Evolutionary conservation across 2,329 filamentous ascomycete genomes (phyloP).

Genomic region (Alternaria rosae): DNA sequence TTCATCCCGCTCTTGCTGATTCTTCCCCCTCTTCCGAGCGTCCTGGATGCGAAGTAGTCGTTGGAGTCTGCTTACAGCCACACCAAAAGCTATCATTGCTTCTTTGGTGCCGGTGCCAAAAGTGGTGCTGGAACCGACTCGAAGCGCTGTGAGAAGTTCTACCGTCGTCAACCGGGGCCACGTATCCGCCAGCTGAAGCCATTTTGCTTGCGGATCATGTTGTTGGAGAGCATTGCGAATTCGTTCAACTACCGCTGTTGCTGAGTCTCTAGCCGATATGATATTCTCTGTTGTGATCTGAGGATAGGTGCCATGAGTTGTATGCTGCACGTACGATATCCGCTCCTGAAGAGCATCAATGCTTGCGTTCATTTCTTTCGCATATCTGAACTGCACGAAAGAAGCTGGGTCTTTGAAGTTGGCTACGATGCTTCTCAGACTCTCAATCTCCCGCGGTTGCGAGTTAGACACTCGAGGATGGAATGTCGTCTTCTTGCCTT

Average conservation of each 20-base stretch:
- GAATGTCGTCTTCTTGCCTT: neutral
- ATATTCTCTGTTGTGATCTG: slow-evolving; percentile 17
- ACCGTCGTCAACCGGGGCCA: slow-evolving; percentile 57
- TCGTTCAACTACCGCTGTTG: slow-evolving; percentile 4
- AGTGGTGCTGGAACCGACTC: slow-evolving; percentile 37
- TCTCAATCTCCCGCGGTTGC: slow-evolving; percentile 6
- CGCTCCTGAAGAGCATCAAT: slow-evolving; percentile 38
- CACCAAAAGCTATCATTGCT: slow-evolving; percentile 54
- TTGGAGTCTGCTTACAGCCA: slow-evolving; percentile 57
- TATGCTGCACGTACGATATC: neutral
- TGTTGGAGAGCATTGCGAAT: slow-evolving; percentile 14
- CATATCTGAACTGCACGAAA: slow-evolving; percentile 51
- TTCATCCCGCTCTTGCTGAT: slow-evolving; percentile 52
- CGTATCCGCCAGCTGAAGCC: slow-evolving; percentile 54
- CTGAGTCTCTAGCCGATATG: slow-evolving; percentile 23
- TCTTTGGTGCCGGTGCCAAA: slow-evolving; percentile 52
- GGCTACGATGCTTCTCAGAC: slow-evolving; percentile 23
- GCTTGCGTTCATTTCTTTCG: slow-evolving; percentile 47
- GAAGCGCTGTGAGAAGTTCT: slow-evolving; percentile 58
- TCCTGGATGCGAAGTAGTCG: slow-evolving; percentile 55
- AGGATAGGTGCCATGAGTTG: slow-evolving; percentile 1
- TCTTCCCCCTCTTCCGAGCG: slow-evolving; percentile 30
- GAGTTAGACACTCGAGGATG: neutral
- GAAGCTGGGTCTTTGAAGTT: slow-evolving; percentile 31
- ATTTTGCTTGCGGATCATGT: slow-evolving; percentile 43